Evolutionary conservation across 495 filamentous ascomycete genomes (phyloP).

Genomic region (Aspergillus indologenus): DNA sequence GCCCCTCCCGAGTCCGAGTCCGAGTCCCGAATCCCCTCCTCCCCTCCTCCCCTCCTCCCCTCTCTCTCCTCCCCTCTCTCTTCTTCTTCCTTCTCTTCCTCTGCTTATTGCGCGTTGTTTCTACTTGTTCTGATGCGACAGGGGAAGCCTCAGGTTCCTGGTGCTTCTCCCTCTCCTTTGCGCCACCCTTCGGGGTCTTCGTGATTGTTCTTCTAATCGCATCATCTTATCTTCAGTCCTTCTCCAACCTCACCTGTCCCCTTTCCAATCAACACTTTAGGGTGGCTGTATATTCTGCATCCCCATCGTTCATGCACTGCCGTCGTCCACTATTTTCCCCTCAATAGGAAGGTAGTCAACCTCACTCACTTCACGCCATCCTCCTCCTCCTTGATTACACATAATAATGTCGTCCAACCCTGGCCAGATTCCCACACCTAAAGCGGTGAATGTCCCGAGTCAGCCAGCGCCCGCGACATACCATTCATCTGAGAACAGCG

Average conservation of each 20-base stretch:
- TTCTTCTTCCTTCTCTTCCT: constrained; percentile 8
- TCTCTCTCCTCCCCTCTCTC: constrained; percentile 10
- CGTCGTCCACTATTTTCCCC: background rate
- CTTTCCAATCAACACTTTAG: background rate
- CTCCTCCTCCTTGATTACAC: background rate
- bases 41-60: background rate
- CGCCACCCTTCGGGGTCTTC: constrained; percentile 15
- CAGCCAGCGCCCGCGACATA: constrained; percentile 39
- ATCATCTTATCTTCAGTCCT: background rate
- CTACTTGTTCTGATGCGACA: constrained; percentile 10
- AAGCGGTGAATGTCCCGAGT: constrained; percentile 43
- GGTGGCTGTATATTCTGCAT: background rate
- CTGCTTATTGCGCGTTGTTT: constrained; percentile 8
- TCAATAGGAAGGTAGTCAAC: constrained; percentile 5
- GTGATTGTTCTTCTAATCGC: constrained; percentile 8
- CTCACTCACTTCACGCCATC: constrained; percentile 1
- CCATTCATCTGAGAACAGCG: constrained; percentile 48
- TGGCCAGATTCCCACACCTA: constrained; percentile 39
- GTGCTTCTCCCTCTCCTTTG: constrained; percentile 16
- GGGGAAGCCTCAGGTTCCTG: constrained; percentile 21
- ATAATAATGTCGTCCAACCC: constrained; percentile 51
- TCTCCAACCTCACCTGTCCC: background rate
- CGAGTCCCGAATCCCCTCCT: no score
- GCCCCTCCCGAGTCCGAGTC: no score
- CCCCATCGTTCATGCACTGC: constrained; percentile 2